Percentiles rank a stretch among this genome's conserved stretches.
phyloP scores from a whole-genome alignment of 805 yeast species.

The Scheffersomyces lignosus region DNA sequence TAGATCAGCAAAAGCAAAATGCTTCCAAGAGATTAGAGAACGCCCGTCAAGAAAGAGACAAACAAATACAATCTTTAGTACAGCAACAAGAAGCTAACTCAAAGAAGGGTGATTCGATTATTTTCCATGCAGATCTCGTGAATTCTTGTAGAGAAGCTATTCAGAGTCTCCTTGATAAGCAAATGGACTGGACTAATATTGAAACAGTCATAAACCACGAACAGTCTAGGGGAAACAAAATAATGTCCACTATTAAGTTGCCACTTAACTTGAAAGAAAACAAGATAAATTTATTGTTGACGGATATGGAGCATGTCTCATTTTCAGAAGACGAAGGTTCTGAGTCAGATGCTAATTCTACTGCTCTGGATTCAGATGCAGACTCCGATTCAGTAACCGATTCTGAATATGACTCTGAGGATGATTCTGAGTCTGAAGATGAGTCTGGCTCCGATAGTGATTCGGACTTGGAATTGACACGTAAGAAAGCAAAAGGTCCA shows the following conservation, averaged over 20 bases:
- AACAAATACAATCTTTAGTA: conserved; percentile 64
- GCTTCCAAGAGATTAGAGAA: conserved; percentile 73
- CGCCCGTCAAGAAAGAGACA: conserved; percentile 72
- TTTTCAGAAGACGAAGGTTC: conserved; percentile 1
- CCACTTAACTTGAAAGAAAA: conserved; percentile 73
- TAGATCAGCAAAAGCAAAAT: conserved; percentile 73
- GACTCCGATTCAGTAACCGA: conserved; percentile 18
- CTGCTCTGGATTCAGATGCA: conserved; percentile 18
- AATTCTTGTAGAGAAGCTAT: conserved; percentile 72
- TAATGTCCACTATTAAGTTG: conserved; percentile 61
- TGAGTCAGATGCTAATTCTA: conserved; percentile 18
- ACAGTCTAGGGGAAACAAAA: conserved; percentile 59
- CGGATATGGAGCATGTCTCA: conserved; percentile 30
- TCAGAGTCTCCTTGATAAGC: conserved; percentile 67
- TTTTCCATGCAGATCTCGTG: conserved; percentile 65
- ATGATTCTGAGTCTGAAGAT: conserved; percentile 29
- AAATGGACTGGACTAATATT: conserved; percentile 92
- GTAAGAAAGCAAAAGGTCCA: background rate
- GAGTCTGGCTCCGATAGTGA: conserved; percentile 34
- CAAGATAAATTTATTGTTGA: conserved; percentile 58
- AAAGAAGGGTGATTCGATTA: conserved; percentile 71
- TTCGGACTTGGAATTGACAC: conserved; percentile 7
- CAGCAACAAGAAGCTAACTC: conserved; percentile 64
- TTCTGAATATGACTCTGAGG: conserved; percentile 31
- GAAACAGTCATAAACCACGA: conserved; percentile 73